Base-by-base conservation (phyloP, 2,329 filamentous ascomycete species). In the Paecilomyces niveus region DNA sequence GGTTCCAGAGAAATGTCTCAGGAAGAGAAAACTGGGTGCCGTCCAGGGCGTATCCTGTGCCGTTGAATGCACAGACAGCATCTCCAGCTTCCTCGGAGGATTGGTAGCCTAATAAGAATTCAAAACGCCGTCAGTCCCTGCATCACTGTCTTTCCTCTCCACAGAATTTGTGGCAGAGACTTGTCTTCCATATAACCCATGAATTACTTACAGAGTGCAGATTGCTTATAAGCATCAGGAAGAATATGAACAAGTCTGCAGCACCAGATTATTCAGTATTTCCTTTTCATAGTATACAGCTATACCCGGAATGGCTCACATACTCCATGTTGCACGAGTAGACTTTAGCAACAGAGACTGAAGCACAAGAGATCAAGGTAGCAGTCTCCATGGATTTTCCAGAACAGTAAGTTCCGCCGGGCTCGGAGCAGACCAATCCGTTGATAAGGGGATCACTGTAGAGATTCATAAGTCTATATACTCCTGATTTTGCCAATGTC, bases 1-100 rank as follows among this genome's bases (percentile, higher is more conserved):
- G 15, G 7, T 45, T 45, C n/a, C n/a, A 45, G 15, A 45, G 39
- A n/a, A 45, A 29, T 6, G 60, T 65, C 35, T 66, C 62, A 2
- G 61, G 61, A 4, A 67, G 26, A 2, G 52, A 6, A 5, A 62
- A n/a, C 1, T 24, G 51, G 3, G 53, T 15, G 15, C 59, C 56
- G 3, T 57, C 22, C 11, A 61, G n/a, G 2, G 29, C 39, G 55
- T 68, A 67, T 11, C 64, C 67, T 1, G 62, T 66, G 11, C 67
- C 67, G 52, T 68, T 68, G 57, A 69, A 66, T 2, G 65, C 64
- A 54, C 67, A 69, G 54, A 68, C 57, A 1, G 67, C 66, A 53
- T 65, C 58, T 0, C 66, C 67, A 18, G 62, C 57, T 2, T 8
- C 26, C 2, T 54, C 32, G 31, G 57, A 54, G 8, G 59, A 57